Evolutionary conservation across 2,329 filamentous ascomycete species (phyloP).

Genomic region (Aspergillus fructus): DNA sequence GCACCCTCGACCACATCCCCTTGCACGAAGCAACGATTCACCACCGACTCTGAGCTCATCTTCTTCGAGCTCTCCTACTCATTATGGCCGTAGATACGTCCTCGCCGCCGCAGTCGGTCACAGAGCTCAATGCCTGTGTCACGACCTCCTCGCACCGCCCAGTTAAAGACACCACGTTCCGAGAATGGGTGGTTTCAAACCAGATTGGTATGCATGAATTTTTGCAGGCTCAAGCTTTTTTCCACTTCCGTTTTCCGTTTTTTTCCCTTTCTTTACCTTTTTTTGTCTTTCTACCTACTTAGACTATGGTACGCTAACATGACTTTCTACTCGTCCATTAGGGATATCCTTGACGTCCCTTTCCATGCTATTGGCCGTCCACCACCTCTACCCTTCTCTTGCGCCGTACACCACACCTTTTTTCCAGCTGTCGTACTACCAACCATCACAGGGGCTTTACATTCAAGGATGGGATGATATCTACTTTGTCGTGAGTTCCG

Average conservation of each 20-base stretch:
- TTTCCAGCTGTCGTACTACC: slow-evolving; percentile 82
- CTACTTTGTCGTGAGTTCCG: slow-evolving; percentile 73
- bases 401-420: slow-evolving; percentile 80
- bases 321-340: slow-evolving; percentile 33
- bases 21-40: slow-evolving; percentile 8
- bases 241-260: background rate
- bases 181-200: slow-evolving; percentile 70
- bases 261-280: background rate
- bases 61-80: slow-evolving; percentile 9
- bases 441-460: slow-evolving; percentile 67
- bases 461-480: slow-evolving; percentile 76
- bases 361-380: slow-evolving; percentile 76
- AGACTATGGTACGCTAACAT: background rate
- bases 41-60: slow-evolving; percentile 10
- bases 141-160: slow-evolving; percentile 31
- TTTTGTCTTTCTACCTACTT: background rate
- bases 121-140: slow-evolving; percentile 43
- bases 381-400: slow-evolving; percentile 78
- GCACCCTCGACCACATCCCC: slow-evolving; percentile 4
- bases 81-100: slow-evolving; percentile 38
- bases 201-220: slow-evolving; percentile 66
- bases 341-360: slow-evolving; percentile 85
- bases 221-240: background rate
- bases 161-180: slow-evolving; percentile 42
- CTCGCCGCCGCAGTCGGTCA: slow-evolving; percentile 28